phyloP scores from a whole-genome alignment of 768 basidiomycete species.

The Saitozyma sp. region DNA sequence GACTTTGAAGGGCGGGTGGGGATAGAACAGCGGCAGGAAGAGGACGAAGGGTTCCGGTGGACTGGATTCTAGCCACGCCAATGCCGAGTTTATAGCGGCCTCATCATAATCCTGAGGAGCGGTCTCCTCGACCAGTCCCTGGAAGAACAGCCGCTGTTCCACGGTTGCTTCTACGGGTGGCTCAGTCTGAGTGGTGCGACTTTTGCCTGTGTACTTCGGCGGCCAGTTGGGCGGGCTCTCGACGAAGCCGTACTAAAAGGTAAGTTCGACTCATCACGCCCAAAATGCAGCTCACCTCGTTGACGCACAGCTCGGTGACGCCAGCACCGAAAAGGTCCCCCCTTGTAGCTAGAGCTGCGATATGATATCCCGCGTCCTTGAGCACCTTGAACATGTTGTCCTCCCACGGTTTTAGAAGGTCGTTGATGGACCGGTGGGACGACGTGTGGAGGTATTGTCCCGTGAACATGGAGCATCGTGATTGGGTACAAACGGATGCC shows the following conservation, averaged over 20 bases:
- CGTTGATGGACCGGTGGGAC: constrained; percentile 1
- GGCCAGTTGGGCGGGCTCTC: constrained; percentile 7
- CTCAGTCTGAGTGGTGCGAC: no score
- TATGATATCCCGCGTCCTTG: constrained; percentile 6
- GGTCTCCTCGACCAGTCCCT: neutral
- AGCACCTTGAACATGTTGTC: constrained; percentile 4
- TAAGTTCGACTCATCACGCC: no score
- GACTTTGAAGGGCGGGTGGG: constrained; percentile 6
- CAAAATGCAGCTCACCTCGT: neutral
- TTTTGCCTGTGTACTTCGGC: neutral
- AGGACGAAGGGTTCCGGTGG: constrained; percentile 9
- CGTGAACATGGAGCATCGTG: constrained; percentile 10
- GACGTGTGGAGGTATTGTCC: constrained; percentile 10
- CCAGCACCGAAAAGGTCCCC: constrained; percentile 1
- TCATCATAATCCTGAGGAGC: constrained; percentile 5
- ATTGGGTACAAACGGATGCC: constrained; percentile 9
- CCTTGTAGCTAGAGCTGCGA: neutral
- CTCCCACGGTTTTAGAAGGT: constrained; percentile 7
- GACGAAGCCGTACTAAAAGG: constrained; percentile 7
- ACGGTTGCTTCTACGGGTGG: no score
- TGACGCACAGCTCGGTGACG: constrained; percentile 1
- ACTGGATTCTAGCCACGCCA: constrained; percentile 1
- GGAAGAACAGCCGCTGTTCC: no score
- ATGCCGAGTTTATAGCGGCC: neutral
- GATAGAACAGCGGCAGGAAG: constrained; percentile 6